Conservation (phyloP, 2,329 filamentous ascomycete species). For the Emmonsia crescens region DNA sequence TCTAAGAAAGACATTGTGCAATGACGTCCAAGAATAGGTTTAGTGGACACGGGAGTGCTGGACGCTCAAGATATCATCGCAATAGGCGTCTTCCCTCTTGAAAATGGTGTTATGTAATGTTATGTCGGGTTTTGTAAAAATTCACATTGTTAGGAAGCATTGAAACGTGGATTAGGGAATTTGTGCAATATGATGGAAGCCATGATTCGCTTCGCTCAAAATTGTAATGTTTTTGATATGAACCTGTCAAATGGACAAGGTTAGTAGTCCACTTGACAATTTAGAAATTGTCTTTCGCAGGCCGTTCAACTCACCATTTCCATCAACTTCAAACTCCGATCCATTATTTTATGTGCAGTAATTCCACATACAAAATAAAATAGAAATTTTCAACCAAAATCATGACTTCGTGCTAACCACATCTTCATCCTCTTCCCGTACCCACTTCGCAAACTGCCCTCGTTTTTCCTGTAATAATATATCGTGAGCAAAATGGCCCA, state of each 20-base stretch:
- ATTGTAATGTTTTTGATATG: neutral
- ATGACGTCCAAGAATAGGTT: neutral
- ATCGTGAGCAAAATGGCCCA: slow-evolving; percentile 11
- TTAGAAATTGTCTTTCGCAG: neutral
- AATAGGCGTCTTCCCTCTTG: neutral
- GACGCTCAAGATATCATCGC: neutral
- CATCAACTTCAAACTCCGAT: neutral
- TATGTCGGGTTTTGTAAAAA: neutral
- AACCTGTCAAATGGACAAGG: neutral
- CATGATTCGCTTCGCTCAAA: neutral
- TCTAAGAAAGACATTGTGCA: neutral
- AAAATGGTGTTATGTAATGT: neutral
- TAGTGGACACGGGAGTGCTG: neutral
- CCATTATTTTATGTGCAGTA: neutral
- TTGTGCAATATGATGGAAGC: neutral
- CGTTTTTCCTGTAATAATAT: slow-evolving; percentile 44
- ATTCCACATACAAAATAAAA: neutral
- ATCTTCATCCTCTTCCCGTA: slow-evolving; percentile 34
- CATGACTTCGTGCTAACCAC: slow-evolving; percentile 15
- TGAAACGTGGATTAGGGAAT: neutral
- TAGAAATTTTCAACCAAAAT: neutral
- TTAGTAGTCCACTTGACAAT: neutral
- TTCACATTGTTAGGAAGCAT: neutral
- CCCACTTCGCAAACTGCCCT: slow-evolving; percentile 69
- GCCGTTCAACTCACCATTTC: neutral